Percentiles rank a stretch among this genome's conserved stretches.
phyloP scores from a whole-genome alignment of 225 moss, liverwort and hornwort species.

The Bryum argenteum region DNA sequence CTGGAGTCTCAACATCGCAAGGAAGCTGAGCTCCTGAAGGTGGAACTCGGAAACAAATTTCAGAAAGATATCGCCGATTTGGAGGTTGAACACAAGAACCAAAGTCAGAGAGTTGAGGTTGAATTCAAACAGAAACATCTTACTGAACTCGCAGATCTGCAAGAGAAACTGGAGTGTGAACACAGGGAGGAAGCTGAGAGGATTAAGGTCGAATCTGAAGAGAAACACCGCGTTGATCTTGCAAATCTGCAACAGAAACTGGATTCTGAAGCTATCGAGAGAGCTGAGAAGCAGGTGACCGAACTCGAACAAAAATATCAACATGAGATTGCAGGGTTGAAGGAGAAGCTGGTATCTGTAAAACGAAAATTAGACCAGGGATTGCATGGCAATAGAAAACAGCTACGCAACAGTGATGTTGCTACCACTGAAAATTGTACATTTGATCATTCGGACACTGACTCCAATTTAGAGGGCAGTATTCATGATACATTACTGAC shows the following conservation, averaged over 20 bases:
- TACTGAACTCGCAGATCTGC: conserved; percentile 27
- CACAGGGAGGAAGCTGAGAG: conserved; percentile 54
- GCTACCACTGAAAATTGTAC: neutral
- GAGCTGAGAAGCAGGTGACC: conserved; percentile 35
- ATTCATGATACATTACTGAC: conserved; percentile 27
- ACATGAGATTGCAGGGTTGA: conserved; percentile 26
- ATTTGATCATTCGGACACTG: neutral
- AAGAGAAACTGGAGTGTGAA: conserved; percentile 45
- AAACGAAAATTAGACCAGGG: conserved; percentile 40
- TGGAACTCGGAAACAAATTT: conserved; percentile 35
- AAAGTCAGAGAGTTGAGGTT: conserved; percentile 19
- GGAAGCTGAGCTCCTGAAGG: neutral
- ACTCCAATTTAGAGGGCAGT: neutral
- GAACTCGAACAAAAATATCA: conserved; percentile 43
- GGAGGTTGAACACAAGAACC: conserved; percentile 24
- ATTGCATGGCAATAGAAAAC: conserved; percentile 25
- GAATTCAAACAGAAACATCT: conserved; percentile 34
- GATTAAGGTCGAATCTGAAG: conserved; percentile 44
- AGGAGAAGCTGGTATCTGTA: conserved; percentile 35
- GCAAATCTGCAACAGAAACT: conserved; percentile 33
- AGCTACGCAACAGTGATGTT: neutral
- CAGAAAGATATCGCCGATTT: conserved; percentile 29
- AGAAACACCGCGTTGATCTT: conserved; percentile 37
- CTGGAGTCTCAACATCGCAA: conserved; percentile 13
- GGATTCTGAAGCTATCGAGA: conserved; percentile 40